Evolutionary conservation across 1,284 basidiomycete genomes (phyloP).

Genomic region (Ceratobasidium sp.): DNA sequence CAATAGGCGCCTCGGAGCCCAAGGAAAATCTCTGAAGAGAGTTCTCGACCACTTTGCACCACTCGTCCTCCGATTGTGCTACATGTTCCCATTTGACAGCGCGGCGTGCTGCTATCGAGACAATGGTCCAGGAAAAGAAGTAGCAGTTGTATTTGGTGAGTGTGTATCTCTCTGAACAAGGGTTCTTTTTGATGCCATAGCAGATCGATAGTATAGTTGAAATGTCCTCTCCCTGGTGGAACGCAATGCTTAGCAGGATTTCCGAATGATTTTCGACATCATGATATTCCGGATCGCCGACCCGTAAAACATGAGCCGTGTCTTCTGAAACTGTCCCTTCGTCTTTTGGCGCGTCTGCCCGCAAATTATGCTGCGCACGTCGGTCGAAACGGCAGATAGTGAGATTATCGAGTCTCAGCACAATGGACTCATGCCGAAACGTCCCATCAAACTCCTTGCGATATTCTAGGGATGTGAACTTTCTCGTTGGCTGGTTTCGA

Average conservation of each 20-base stretch:
- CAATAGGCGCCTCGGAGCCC: neutral
- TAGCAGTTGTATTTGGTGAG: slow-evolving; percentile 32
- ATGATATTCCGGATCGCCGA: neutral
- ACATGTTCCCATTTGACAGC: neutral
- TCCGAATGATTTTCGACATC: neutral
- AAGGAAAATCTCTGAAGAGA: neutral
- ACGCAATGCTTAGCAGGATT: neutral
- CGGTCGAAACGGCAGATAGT: slow-evolving; percentile 27
- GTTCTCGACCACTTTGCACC: neutral
- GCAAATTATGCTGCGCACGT: neutral
- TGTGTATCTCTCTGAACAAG: neutral
- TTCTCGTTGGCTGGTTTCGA: neutral
- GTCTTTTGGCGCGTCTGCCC: neutral
- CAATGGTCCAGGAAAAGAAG: slow-evolving; percentile 32
- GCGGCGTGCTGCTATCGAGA: neutral
- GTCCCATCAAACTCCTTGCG: neutral
- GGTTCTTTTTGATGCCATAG: slow-evolving; percentile 2
- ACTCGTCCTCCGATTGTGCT: neutral
- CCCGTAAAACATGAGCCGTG: neutral
- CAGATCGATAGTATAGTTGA: slow-evolving; percentile 13
- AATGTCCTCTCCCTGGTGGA: slow-evolving; percentile 5
- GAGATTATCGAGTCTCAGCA: neutral
- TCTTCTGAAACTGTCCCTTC: slow-evolving; percentile 15
- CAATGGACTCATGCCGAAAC: slow-evolving; percentile 21
- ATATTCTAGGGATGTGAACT: slow-evolving; percentile 18